Evolutionary conservation across 169 alveolate species (phyloP), one percentile per base, ranked within the genome.

Genomic region (Plasmodium adleri): DNA sequence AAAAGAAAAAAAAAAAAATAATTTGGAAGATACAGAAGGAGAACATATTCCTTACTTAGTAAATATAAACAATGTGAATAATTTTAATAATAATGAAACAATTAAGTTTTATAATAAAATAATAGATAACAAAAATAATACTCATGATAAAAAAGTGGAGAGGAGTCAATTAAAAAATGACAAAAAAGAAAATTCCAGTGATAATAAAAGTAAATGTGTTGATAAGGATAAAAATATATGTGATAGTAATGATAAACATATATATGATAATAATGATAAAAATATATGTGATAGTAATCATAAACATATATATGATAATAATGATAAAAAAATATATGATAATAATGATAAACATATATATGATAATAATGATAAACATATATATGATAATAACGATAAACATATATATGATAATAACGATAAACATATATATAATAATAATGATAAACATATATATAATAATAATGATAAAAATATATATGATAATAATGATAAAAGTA

Each of bases 1-100:
- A 39, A 39, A 5, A 39, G 47, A 39, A 39, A 39, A 39, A 39
- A 39, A 39, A 39, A 39, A 1, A 5, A 39, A 39, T 39, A 39
- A 39, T 39, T 39, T 39, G 47, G 47, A 39, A 39, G 47, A 39
- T 39, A 39, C 5, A 39, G 10, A 39, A 39, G 47, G 47, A 17
- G 88, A 76, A 72, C 93, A 90, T 20, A 76, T 86, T 54, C 92
- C 92, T 45, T 62, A 32, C n/a, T 66, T 86, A 20, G 92, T 86
- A 17, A 83, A 68, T 32, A 67, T 68, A 68, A 54, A 26, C 39
- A 62, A 39, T 20, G 49, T 9, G 45, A 24, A 50, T 24, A 50
- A 50, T 24, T 7, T 22, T 10, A 71, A 71, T 71, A 20, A 17
- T 7, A 49, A 12, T 13, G 62, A 49, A 26, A 66, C 10, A 5